A percentile compares a stretch with the other conserved stretches of the same genome.
Evolutionary conservation across 345 rosid species (phyloP).

Genomic region (Ceriops decandra): DNA sequence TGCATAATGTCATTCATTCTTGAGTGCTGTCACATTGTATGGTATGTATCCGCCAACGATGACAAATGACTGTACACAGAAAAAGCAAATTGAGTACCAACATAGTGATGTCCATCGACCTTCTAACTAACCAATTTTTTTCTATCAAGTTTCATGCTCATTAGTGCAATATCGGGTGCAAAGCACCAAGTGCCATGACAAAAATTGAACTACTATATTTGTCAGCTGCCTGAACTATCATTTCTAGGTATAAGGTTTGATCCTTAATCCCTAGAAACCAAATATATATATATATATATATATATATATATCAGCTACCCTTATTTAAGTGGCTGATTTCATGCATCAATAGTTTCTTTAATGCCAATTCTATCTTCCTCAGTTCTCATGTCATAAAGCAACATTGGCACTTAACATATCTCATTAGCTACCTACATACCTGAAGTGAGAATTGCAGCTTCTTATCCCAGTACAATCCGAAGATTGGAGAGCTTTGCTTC

Average conservation of each 20-base stretch:
- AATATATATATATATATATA: no score
- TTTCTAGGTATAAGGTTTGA: no score
- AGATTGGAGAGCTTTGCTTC: conserved; percentile 60
- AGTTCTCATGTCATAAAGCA: neutral
- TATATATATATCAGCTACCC: no score
- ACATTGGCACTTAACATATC: neutral
- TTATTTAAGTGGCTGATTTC: no score
- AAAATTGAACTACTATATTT: no score
- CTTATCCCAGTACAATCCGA: conserved; percentile 92
- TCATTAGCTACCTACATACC: conserved; percentile 40
- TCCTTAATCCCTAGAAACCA: no score
- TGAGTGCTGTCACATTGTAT: neutral
- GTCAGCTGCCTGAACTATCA: no score
- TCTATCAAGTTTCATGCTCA: neutral
- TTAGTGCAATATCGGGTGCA: neutral
- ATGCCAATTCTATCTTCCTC: neutral
- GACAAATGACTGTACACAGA: no score
- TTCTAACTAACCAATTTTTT: neutral
- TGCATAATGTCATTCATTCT: neutral
- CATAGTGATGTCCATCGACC: neutral
- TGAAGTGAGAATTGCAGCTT: conserved; percentile 77
- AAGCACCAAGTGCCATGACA: neutral
- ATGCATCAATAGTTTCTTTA: neutral
- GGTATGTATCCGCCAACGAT: no score
- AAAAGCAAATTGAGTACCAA: neutral